These are phyloP conservation scores for Carallia brachiata DNA, from an alignment of 345 rosid genomes.

Conservation along the genomic window DNA sequence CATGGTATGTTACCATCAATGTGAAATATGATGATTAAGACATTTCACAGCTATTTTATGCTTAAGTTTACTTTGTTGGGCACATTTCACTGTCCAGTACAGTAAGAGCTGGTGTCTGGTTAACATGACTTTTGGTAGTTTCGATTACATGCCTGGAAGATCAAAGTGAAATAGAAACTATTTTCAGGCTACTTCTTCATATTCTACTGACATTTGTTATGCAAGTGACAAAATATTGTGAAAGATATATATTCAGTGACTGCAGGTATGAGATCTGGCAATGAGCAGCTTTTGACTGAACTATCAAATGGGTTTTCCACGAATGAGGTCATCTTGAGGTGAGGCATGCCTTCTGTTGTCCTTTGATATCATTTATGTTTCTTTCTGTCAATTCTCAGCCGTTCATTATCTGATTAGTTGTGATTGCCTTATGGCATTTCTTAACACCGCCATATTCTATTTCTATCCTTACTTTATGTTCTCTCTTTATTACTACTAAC, in stretches of 20 bases:
- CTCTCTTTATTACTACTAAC: not conserved
- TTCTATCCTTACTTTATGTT: too few relatives aligned
- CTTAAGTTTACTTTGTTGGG: not conserved
- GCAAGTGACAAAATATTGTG: not conserved
- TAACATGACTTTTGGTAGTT: not conserved
- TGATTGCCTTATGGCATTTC: not conserved
- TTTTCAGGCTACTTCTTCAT: not conserved
- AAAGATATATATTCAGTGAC: not conserved
- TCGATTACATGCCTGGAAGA: not conserved
- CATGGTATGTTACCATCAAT: not conserved
- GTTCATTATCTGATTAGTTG: not conserved
- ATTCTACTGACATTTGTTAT: not conserved
- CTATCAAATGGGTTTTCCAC: conserved; percentile 69
- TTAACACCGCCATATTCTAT: not conserved
- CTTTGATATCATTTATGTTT: not conserved
- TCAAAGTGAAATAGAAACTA: not conserved
- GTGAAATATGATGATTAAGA: not conserved
- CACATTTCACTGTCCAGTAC: not conserved
- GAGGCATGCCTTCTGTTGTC: conserved; percentile 1
- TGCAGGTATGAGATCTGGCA: conserved; percentile 54
- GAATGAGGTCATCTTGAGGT: conserved; percentile 71
- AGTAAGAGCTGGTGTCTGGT: not conserved
- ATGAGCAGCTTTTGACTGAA: conserved; percentile 58
- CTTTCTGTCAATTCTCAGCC: not conserved
- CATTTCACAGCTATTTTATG: not conserved